Evolutionary conservation across 2,329 filamentous ascomycete genomes (phyloP).

Genomic region (Alternaria rosae): DNA sequence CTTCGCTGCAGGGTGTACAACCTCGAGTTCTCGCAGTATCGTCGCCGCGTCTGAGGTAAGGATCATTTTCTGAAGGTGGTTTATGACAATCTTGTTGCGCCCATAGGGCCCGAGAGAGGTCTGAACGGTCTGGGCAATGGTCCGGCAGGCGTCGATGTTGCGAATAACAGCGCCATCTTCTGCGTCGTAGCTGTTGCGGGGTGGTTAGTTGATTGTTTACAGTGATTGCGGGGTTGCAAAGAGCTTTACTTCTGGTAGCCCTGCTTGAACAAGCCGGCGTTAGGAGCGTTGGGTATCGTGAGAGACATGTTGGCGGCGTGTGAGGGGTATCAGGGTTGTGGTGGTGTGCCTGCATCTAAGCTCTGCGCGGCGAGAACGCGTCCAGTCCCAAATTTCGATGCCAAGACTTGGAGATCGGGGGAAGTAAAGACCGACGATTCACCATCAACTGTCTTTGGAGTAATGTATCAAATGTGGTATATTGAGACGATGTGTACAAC

Average conservation of each 20-base stretch:
- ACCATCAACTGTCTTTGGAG: neutral
- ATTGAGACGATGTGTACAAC: neutral
- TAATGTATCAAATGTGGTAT: neutral
- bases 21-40: constrained; percentile 95
- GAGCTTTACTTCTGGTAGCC: constrained; percentile 88
- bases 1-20: constrained; percentile 97
- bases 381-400: constrained; percentile 29
- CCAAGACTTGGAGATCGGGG: constrained; percentile 22
- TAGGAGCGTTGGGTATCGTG: constrained; percentile 92
- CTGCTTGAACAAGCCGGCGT: constrained; percentile 91
- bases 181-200: constrained; percentile 80
- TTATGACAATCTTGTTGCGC: constrained; percentile 99
- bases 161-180: constrained; percentile 98
- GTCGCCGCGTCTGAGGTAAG: constrained; percentile 97
- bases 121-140: constrained; percentile 94
- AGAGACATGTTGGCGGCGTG: constrained; percentile 76
- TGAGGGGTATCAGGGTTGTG: constrained; percentile 41
- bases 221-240: constrained; percentile 23
- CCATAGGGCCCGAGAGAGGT: constrained; percentile 97
- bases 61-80: constrained; percentile 99
- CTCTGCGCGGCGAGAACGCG: constrained; percentile 35
- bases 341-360: constrained; percentile 30
- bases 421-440: constrained; percentile 16
- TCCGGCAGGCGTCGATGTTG: constrained; percentile 97
- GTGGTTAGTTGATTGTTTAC: constrained; percentile 43